These are phyloP conservation scores for Aureobasidium uvarum DNA, from an alignment of 2,329 filamentous ascomycete species.

Conservation along the genomic window DNA sequence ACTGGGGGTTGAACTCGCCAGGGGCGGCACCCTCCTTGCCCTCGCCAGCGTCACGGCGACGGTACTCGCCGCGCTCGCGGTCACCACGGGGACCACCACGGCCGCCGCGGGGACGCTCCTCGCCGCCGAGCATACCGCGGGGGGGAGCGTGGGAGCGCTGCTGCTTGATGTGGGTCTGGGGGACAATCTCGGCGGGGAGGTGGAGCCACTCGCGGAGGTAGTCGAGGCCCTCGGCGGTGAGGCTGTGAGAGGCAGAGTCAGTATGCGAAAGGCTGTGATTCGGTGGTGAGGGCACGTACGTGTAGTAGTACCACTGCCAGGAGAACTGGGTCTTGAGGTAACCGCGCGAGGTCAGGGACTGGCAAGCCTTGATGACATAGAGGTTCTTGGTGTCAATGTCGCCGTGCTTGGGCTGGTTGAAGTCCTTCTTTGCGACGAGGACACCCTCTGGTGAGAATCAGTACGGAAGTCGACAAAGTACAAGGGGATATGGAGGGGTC, in stretches of 20 bases:
- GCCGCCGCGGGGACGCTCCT: slow-evolving; percentile 74
- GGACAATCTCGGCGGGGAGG: slow-evolving; percentile 98
- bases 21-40: slow-evolving; percentile 89
- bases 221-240: slow-evolving; percentile 98
- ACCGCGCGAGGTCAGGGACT: slow-evolving; percentile 96
- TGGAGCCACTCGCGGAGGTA: slow-evolving; percentile 99
- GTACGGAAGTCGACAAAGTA: neutral
- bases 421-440: slow-evolving; percentile 99
- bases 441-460: slow-evolving; percentile 58
- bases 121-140: slow-evolving; percentile 92
- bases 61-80: slow-evolving; percentile 67
- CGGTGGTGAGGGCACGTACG: neutral
- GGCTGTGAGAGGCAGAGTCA: slow-evolving; percentile 46
- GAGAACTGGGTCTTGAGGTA: slow-evolving; percentile 99
- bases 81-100: slow-evolving; percentile 75
- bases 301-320: slow-evolving; percentile 99
- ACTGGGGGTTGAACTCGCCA: slow-evolving; percentile 87
- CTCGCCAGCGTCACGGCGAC: slow-evolving; percentile 66
- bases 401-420: slow-evolving; percentile 94
- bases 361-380: slow-evolving; percentile 87
- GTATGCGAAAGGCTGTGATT: neutral
- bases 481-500: neutral
- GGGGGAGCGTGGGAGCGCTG: slow-evolving; percentile 97
- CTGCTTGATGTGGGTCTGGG: slow-evolving; percentile 99
- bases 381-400: slow-evolving; percentile 97